Conservation (phyloP, 2,329 filamentous ascomycete species). For the Arthrinium phaeospermum region DNA sequence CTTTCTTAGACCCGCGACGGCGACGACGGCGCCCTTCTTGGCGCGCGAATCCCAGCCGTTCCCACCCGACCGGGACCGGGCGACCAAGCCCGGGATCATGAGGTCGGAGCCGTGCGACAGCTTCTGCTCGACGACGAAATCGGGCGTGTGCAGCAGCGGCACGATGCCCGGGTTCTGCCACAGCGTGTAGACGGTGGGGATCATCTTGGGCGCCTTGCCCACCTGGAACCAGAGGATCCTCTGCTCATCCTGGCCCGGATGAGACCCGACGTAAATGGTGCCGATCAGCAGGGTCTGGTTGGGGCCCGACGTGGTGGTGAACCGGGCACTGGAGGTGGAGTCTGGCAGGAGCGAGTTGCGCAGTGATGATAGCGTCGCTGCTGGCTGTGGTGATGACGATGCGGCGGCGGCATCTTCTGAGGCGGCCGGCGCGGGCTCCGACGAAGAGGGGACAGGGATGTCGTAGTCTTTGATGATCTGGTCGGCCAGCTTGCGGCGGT, state of each 20-base stretch:
- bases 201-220: slow-evolving; percentile 54
- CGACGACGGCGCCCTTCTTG: slow-evolving; percentile 65
- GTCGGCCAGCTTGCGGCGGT: slow-evolving; percentile 69
- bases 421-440: slow-evolving; percentile 32
- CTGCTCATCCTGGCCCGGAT: slow-evolving; percentile 55
- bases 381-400: background rate
- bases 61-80: no score
- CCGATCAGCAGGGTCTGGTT: slow-evolving; percentile 66
- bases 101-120: slow-evolving; percentile 69
- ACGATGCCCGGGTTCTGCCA: slow-evolving; percentile 68
- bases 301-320: slow-evolving; percentile 69
- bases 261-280: slow-evolving; percentile 67
- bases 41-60: slow-evolving; percentile 59
- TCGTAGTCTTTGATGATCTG: slow-evolving; percentile 68
- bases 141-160: slow-evolving; percentile 68
- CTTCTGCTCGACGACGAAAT: slow-evolving; percentile 63
- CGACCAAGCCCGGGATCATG: slow-evolving; percentile 70
- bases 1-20: slow-evolving; percentile 62
- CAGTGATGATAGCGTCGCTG: slow-evolving; percentile 20
- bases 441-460: slow-evolving; percentile 38
- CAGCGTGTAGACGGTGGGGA: slow-evolving; percentile 67
- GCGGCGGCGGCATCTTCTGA: slow-evolving; percentile 31
- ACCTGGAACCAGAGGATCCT: slow-evolving; percentile 69
- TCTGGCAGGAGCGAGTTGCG: slow-evolving; percentile 68
- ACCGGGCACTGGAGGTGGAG: slow-evolving; percentile 65